Evolutionary conservation across 148 eudicot genomes (phyloP).

Genomic region (Tetragonia tetragonoides): DNA sequence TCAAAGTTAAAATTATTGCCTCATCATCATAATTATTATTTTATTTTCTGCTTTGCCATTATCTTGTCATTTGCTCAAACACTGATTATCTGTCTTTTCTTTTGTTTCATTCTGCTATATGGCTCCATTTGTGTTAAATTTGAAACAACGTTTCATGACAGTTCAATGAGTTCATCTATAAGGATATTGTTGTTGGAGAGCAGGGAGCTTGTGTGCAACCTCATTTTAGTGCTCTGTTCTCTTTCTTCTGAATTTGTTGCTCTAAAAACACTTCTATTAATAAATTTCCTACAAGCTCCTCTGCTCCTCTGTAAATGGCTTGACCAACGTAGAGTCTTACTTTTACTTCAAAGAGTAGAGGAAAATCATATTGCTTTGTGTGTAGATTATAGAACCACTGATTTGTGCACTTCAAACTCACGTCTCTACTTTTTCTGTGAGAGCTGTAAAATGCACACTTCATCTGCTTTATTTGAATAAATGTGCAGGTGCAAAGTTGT

Average conservation of each 20-base stretch:
- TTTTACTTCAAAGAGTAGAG: not conserved
- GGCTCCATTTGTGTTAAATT: not conserved
- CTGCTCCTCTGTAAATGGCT: too few relatives aligned
- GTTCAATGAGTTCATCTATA: not conserved
- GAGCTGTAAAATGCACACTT: constrained; percentile 3
- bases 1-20: not conserved
- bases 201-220: not conserved
- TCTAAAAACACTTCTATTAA: not conserved
- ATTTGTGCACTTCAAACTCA: not conserved
- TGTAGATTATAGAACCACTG: not conserved
- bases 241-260: not conserved
- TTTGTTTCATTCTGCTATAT: not conserved
- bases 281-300: too few relatives aligned
- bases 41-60: not conserved
- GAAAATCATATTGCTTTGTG: not conserved
- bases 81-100: not conserved
- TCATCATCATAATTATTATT: not conserved
- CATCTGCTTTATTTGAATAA: not conserved
- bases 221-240: not conserved
- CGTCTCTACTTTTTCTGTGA: not conserved
- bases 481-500: constrained; percentile 75
- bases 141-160: not conserved
- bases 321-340: not conserved
- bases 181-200: not conserved
- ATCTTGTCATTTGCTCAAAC: not conserved